Base-by-base conservation (phyloP, 2,329 filamentous ascomycete species). In the Aspergillus chevalieri region DNA sequence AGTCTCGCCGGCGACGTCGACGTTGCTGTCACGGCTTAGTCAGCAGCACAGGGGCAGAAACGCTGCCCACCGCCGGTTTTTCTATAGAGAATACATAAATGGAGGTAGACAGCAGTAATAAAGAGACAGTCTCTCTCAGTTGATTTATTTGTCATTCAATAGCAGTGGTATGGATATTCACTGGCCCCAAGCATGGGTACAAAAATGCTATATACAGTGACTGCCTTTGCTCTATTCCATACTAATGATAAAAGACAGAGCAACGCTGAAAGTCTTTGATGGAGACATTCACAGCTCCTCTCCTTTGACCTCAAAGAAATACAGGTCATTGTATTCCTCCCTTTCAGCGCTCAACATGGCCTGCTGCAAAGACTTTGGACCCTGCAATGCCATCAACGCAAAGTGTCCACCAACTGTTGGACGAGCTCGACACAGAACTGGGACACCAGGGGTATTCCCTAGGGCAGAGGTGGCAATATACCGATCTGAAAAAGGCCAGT, bases 361-460 rank as follows among this genome's bases (percentile, higher is more conserved):
- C 4, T 33, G 46, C 15, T 55, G 55, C 9, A 68, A 52, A 3
- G 52, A 62, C 10, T 38, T 47, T 4, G 64, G 59, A 6, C 67
- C 68, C 28, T 68, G 52, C 48, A 72, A 50, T 6, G 71, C 70
- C 52, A 74, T 54, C 30, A 73, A 48, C 0, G 71, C 68, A 61
- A 74, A 74, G 51, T 74, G 69, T 1, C 68, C 69, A 22, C 70
- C 72, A 2, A 73, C 69, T 3, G 70, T 71, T 21, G 71, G 72
- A 15, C 72, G 65, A 15, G 69, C 70, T 19, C 65, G 60, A 50
- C 67, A 72, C 26, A 65, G 50, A 14, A 70, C 55, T 10, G 63
- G 65, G 8, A 57, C 24, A 1, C 66, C 70, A n/a, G 65, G 60
- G 12, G 56, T 58, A 43, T 59, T 52, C 1, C 65, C 64, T 33